Evolutionary conservation across 1,284 basidiomycete species (phyloP).

Genomic region (Ustilago vetiveriae): DNA sequence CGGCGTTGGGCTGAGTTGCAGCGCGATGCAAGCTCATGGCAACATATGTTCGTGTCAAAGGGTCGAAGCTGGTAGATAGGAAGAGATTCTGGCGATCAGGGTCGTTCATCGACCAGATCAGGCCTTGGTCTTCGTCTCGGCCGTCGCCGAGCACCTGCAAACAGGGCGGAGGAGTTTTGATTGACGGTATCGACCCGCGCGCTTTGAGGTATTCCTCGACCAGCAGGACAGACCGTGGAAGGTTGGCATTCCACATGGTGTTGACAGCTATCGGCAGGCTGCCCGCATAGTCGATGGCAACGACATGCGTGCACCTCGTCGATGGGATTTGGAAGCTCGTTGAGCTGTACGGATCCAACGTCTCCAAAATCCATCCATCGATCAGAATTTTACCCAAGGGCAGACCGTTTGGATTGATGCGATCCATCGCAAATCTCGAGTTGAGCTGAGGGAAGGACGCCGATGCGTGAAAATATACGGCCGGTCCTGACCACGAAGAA

Average conservation of each 20-base stretch:
- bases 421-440: constrained; percentile 75
- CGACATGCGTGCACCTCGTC: constrained; percentile 85
- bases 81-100: constrained; percentile 37
- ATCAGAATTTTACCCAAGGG: constrained; percentile 85
- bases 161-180: constrained; percentile 55
- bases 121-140: constrained; percentile 56
- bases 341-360: constrained; percentile 92
- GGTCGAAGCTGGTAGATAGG: constrained; percentile 50
- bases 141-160: constrained; percentile 62
- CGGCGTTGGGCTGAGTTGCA: background rate
- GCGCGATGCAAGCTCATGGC: constrained; percentile 34
- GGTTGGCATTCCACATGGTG: constrained; percentile 79
- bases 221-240: constrained; percentile 62
- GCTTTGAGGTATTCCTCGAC: constrained; percentile 66
- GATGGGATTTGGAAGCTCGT: constrained; percentile 96
- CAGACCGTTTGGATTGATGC: constrained; percentile 78
- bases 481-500: constrained; percentile 68
- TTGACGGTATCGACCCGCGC: constrained; percentile 60
- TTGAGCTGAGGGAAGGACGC: constrained; percentile 75
- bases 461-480: constrained; percentile 68
- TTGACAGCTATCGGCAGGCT: constrained; percentile 87
- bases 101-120: constrained; percentile 41
- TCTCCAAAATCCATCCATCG: constrained; percentile 96
- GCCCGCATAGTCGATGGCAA: constrained; percentile 88
- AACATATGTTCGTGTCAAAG: constrained; percentile 21